A percentile compares a stretch with the other conserved stretches of the same genome.
Conservation (phyloP, 768 basidiomycete genomes). For the Brasilioporus rufonigricans region DNA sequence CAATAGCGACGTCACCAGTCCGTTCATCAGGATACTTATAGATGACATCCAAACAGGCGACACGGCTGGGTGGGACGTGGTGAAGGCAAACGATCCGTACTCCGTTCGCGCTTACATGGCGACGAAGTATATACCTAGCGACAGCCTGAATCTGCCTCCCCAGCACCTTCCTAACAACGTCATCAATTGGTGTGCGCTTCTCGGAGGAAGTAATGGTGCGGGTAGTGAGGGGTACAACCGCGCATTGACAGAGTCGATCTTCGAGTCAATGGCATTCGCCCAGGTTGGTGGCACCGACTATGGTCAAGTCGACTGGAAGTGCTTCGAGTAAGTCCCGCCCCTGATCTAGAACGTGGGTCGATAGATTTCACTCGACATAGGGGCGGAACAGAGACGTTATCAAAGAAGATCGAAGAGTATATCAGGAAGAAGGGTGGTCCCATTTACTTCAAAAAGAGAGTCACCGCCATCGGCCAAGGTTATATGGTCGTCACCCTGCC, state of each 20-base stretch:
- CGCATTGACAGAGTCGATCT: constrained; percentile 29
- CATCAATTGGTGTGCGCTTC: constrained; percentile 33
- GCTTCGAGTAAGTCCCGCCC: constrained; percentile 25
- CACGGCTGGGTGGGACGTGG: constrained; percentile 23
- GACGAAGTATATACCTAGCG: constrained; percentile 18
- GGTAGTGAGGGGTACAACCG: neutral
- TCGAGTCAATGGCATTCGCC: constrained; percentile 30
- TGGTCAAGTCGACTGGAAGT: constrained; percentile 25
- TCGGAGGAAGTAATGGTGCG: constrained; percentile 18
- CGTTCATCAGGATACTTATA: constrained; percentile 21
- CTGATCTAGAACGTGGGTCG: neutral
- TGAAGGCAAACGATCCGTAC: constrained; percentile 30
- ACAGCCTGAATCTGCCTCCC: constrained; percentile 13
- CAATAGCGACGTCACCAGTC: constrained; percentile 15
- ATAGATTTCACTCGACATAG: neutral
- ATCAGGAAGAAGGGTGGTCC: neutral
- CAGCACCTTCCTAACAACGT: constrained; percentile 6
- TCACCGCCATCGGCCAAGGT: neutral
- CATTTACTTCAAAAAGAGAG: neutral
- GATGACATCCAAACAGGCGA: constrained; percentile 14
- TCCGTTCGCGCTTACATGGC: constrained; percentile 26
- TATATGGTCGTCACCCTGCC: neutral
- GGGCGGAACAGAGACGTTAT: neutral
- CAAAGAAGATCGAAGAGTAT: neutral
- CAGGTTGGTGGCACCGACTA: neutral